Base-by-base conservation (phyloP, 768 basidiomycete genomes). In the Chlorophyllum brunneum region DNA sequence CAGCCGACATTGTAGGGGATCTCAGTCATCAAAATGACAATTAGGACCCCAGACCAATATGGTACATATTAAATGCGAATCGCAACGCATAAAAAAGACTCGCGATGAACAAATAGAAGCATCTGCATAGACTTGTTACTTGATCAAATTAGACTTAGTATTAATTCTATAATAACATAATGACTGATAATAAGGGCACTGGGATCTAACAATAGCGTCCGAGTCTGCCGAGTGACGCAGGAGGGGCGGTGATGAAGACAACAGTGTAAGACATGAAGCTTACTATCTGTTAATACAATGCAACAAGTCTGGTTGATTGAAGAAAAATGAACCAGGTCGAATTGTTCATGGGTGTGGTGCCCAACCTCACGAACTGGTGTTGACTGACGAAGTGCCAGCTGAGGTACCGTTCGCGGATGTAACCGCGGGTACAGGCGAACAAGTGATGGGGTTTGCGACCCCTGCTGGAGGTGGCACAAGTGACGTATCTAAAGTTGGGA, bases 401-500 rank as follows among this genome's bases (percentile, higher is more conserved):
- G n/a, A n/a, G n/a, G n/a, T n/a, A n/a, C n/a, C n/a, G n/a, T n/a
- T n/a, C n/a, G n/a, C n/a, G 24, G 39, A 18, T 22, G 31, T n/a
- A n/a, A n/a, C n/a, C n/a, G 31, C 26, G 30, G 31, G 24, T n/a
- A 29, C 27, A 5, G 37, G 7, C 13, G 49, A 18, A 15, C 29
- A 22, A 22, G 38, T 39, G 5, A 22, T 26, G 7, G 51, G 41
- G 15, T 36, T 39, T 7, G 36, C 30, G 13, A 38, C 30, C 9
- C 16, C 36, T 2, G 34, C 5, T 4, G 42, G 8, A 31, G 50
- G n/a, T 36, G 50, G 18, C 5, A 29, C 27, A 9, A 4, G 11
- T 24, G 66, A 61, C 15, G 66, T 57, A 18, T 65, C 67, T 16
- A 76, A 62, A 0, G 80, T 83, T 16, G 85, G 85, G 10, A 88